Evolutionary conservation across 2,329 filamentous ascomycete genomes (phyloP), one percentile per base, ranked within the genome.

Genomic region (Fusarium penzigii): DNA sequence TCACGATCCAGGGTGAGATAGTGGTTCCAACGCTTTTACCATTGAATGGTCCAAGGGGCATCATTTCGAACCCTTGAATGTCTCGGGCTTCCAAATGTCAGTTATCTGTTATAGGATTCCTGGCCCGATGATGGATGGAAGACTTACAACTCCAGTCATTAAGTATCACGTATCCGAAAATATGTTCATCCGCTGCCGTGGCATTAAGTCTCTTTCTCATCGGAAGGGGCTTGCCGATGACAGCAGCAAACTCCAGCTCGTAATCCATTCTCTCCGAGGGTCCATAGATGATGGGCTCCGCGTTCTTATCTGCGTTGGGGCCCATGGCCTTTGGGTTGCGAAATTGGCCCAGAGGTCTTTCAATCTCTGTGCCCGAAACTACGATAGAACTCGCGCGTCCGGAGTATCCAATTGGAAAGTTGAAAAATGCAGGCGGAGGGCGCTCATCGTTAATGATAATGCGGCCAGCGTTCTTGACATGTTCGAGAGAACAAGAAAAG

Each of bases 1-100:
- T 84, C 4, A 87, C 67, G 12, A 87, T 70, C 84, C 84, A 87
- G 0, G 84, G 82, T 0, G 79, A 82, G 17, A 87, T 79, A 1
- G 75, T 77, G 0, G 83, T 87, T 7, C 75, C 78, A 41, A 86
- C 84, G 32, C 77, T 79, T 65, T 87, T 88, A 3, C 78, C 76
- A 46, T 85, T 84, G 47, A 86, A 75, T 0, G 84, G 84, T 0
- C 84, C 84, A 0, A 86, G 68, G 0, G 83, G 83, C 3, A 71
- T 72, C 82, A 86, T 86, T 58, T 87, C 84, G 17, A 82, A 71
- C 0, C 69, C 75, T 64, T 87, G 84, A 17, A 87, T 82, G 62
- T 87, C 84, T n/a, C 83, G 73, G 17, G 82, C 79, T 70, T 48
- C 50, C 2, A 2, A 0, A 2, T 10, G 40, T 64, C 8, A 69